These are phyloP conservation scores for Solanum ossicruentum DNA, from an alignment of 257 asterid species.

Conservation along the genomic window DNA sequence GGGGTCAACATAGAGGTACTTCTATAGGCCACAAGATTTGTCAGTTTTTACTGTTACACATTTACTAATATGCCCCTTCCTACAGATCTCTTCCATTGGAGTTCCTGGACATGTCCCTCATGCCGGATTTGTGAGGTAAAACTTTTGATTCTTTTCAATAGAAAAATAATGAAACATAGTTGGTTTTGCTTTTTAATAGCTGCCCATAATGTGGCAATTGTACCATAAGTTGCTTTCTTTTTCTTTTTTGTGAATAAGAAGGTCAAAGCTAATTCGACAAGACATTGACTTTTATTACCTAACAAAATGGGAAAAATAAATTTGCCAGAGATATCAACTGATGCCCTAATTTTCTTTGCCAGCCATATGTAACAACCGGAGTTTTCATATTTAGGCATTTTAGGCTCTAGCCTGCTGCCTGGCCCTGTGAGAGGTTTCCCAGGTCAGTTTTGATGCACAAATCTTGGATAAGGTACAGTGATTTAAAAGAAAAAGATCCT, in stretches of 20 bases:
- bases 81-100: slow-evolving; percentile 97
- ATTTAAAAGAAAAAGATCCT: background rate
- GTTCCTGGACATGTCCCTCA: slow-evolving; percentile 95
- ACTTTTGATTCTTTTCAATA: slow-evolving; percentile 2
- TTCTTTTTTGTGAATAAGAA: background rate
- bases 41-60: background rate
- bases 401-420: background rate
- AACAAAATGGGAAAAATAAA: background rate
- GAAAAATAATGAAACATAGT: background rate
- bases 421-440: background rate
- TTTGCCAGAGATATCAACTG: background rate
- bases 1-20: slow-evolving; percentile 90
- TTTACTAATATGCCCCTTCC: slow-evolving; percentile 6
- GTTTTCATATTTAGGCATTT: background rate
- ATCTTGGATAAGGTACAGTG: background rate
- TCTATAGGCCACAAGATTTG: background rate
- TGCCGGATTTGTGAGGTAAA: slow-evolving; percentile 92
- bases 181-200: background rate
- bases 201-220: background rate
- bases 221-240: background rate
- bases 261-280: background rate
- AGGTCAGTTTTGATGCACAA: background rate
- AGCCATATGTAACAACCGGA: background rate
- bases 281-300: background rate
- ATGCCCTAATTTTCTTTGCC: background rate